Conservation (phyloP, 352 stramenopile genomes). For the Saprolegnia parasitica region DNA sequence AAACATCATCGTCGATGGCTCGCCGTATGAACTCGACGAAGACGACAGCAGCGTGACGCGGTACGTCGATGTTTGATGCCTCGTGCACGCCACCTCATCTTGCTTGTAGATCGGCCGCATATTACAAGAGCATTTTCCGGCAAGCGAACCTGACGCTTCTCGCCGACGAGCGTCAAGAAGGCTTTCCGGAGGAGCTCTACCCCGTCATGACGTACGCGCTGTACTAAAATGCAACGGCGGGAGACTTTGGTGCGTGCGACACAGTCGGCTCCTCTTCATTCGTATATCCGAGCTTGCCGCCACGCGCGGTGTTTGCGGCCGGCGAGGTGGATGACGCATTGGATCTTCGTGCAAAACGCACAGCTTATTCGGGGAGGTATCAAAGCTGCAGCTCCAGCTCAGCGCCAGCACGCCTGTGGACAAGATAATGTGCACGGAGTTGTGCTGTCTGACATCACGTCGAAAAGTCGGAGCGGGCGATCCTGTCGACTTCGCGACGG, state of each 20-base stretch:
- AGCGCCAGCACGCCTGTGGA: too few relatives aligned
- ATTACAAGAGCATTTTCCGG: slow-evolving; percentile 91
- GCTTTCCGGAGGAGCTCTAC: slow-evolving; percentile 94
- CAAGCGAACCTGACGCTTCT: slow-evolving; percentile 87
- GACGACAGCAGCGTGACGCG: slow-evolving; percentile 93
- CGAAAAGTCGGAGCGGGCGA: too few relatives aligned
- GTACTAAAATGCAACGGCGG: slow-evolving; percentile 33
- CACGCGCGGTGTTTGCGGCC: too few relatives aligned
- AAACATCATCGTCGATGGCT: slow-evolving; percentile 74
- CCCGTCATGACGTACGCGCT: slow-evolving; percentile 94
- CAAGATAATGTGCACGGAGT: too few relatives aligned
- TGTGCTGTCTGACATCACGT: too few relatives aligned
- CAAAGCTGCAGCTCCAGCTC: too few relatives aligned
- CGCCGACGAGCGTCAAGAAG: slow-evolving; percentile 69
- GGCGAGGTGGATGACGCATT: too few relatives aligned
- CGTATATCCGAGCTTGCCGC: too few relatives aligned
- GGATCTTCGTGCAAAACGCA: too few relatives aligned
- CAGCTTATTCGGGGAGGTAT: too few relatives aligned
- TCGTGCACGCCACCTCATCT: neutral
- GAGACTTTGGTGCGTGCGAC: neutral
- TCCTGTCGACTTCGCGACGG: too few relatives aligned
- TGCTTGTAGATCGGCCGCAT: slow-evolving; percentile 47
- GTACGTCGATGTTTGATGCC: slow-evolving; percentile 38
- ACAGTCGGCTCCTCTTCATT: too few relatives aligned
- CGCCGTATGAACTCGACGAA: slow-evolving; percentile 89